phyloP scores from a whole-genome alignment of 2,329 filamentous ascomycete genomes.

The Fusarium stilboides region DNA sequence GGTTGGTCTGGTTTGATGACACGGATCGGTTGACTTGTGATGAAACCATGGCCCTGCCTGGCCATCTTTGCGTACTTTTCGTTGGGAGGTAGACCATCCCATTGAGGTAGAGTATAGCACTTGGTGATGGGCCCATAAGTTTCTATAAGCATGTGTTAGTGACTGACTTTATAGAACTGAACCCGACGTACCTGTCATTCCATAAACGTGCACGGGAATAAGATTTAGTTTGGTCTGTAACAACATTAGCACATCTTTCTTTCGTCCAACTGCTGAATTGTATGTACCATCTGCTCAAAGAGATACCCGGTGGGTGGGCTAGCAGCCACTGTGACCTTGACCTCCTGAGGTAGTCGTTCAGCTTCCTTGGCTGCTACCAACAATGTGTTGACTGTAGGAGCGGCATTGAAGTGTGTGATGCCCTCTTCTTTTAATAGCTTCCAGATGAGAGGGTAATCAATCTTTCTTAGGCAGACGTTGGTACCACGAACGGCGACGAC shows the following conservation, averaged over 20 bases:
- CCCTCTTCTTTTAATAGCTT: conserved; percentile 85
- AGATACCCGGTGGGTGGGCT: conserved; percentile 91
- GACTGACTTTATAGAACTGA: neutral
- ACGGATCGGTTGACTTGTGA: conserved; percentile 84
- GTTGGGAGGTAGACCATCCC: conserved; percentile 80
- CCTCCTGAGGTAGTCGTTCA: conserved; percentile 75
- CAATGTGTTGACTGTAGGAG: conserved; percentile 95
- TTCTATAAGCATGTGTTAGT: conserved; percentile 61
- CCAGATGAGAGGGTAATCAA: conserved; percentile 97
- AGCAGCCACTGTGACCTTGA: conserved; percentile 92
- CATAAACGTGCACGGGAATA: conserved; percentile 93
- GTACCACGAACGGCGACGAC: conserved; percentile 95
- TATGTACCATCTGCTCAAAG: conserved; percentile 88
- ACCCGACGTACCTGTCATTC: conserved; percentile 67
- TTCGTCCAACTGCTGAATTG: neutral
- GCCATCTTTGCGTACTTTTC: conserved; percentile 94
- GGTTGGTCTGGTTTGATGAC: conserved; percentile 85
- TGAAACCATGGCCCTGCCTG: conserved; percentile 91
- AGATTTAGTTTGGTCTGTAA: conserved; percentile 78
- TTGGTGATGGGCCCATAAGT: conserved; percentile 98
- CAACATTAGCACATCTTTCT: conserved; percentile 10
- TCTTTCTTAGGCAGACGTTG: conserved; percentile 93
- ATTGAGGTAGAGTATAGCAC: conserved; percentile 87
- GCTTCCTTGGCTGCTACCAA: conserved; percentile 87
- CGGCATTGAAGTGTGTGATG: conserved; percentile 96